Evolutionary conservation across 164 flowering plant genomes (phyloP), one percentile per base, ranked within the genome.

Genomic region (Magnolia sinica): DNA sequence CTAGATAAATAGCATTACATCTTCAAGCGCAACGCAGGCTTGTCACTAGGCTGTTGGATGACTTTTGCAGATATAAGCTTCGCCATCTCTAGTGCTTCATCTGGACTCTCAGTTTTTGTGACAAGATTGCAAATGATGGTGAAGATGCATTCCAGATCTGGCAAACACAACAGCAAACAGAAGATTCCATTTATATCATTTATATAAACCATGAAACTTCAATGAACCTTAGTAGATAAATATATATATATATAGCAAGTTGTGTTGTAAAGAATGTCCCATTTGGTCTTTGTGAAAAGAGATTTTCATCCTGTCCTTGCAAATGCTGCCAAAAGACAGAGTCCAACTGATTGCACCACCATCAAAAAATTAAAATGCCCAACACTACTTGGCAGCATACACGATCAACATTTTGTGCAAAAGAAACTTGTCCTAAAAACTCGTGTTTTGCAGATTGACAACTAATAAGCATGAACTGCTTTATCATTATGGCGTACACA

Each of bases 101-200:
- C 94, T 8, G 81, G 88, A 75, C 82, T 90, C 79, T 88, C 90
- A 76, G 92, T 59, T 84, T 87, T 92, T 50, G 90, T 91, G 68
- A 92, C 99, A 84, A 91, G 92, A 81, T 89, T 90, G 86, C 96
- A 92, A 71, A 92, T 96, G 27, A 96, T 83, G 50, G 92, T 90
- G 78, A 86, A 92, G 74, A 90, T 86, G 76, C 95, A 96, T 82
- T 96, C 99, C 75, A 96, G 85, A 86, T 94, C 98, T 96, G 87
- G 50, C 24, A 61, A 4, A 20, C 77, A 68, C 5, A 74, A 74
- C 19, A 24, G 8, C 9, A 52, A 71, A 71, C 61, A 37, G 45
- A 3, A 37, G 45, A 37, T 37, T 37, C 45, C 45, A 37, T 37
- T 37, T 37, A 37, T 37, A 37, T 37, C 45, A 37, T 37, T 37